Percentiles rank a stretch among this genome's conserved stretches.
Evolutionary conservation across 306 rosid genomes (phyloP).

Genomic region (Castanea crenata): DNA sequence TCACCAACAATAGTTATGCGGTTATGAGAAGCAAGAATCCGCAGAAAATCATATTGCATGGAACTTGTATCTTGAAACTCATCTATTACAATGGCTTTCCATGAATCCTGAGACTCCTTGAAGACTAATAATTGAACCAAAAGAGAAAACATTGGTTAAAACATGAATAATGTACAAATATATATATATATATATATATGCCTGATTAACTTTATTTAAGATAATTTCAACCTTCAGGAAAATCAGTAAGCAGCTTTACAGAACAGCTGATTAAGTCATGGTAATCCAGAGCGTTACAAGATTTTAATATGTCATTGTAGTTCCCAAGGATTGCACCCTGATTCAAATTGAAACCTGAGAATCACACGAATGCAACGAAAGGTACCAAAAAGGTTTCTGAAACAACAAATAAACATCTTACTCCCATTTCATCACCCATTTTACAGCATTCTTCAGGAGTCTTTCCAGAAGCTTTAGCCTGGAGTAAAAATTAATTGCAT

Average conservation of each 20-base stretch:
- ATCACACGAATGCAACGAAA: slow-evolving; percentile 27
- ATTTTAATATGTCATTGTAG: slow-evolving; percentile 68
- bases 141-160: slow-evolving; percentile 32
- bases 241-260: slow-evolving; percentile 74
- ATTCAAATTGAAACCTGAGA: slow-evolving; percentile 31
- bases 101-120: slow-evolving; percentile 67
- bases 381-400: slow-evolving; percentile 2
- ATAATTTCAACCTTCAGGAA: slow-evolving; percentile 72
- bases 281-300: slow-evolving; percentile 94
- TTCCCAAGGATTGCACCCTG: slow-evolving; percentile 80
- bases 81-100: slow-evolving; percentile 89
- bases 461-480: slow-evolving; percentile 94
- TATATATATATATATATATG: neutral
- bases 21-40: slow-evolving; percentile 64
- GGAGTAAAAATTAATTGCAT: slow-evolving; percentile 21
- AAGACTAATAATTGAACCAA: slow-evolving; percentile 40
- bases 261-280: slow-evolving; percentile 92
- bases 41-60: slow-evolving; percentile 84
- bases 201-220: slow-evolving; percentile 7
- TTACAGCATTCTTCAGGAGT: slow-evolving; percentile 51
- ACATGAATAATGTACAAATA: slow-evolving; percentile 24
- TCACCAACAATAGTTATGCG: slow-evolving; percentile 92
- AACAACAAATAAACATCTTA: slow-evolving; percentile 47
- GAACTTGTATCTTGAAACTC: slow-evolving; percentile 98
- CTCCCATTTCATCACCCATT: slow-evolving; percentile 81